Percentiles rank a stretch among this genome's conserved stretches.
Conservation (phyloP, 192 early-diverging fungal genomes). For the Entomortierella lignicola region DNA sequence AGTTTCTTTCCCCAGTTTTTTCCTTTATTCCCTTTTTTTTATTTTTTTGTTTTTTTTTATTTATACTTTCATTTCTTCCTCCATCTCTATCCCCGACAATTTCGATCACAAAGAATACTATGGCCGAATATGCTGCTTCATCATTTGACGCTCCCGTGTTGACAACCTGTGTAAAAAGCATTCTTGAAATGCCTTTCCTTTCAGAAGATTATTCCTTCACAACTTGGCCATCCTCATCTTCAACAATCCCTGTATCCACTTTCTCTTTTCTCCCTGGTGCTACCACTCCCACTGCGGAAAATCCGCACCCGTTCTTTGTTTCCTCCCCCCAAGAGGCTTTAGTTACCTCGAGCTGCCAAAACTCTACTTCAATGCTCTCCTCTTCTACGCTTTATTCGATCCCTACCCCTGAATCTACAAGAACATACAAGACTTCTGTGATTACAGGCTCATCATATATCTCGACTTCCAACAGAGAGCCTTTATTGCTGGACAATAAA, state of each 20-base stretch:
- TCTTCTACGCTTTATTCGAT: neutral
- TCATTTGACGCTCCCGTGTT: neutral
- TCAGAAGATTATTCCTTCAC: slow-evolving; percentile 34
- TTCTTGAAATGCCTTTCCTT: slow-evolving; percentile 45
- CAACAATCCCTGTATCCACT: slow-evolving; percentile 1
- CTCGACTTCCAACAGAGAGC: neutral
- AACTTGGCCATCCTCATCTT: neutral
- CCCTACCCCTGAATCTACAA: neutral
- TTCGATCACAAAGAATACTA: neutral
- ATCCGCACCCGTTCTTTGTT: slow-evolving; percentile 16
- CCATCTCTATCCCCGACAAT: neutral
- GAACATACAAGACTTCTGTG: too few species aligned
- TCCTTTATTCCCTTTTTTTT: neutral
- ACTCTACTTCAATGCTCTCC: neutral
- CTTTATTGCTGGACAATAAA: slow-evolving; percentile 41
- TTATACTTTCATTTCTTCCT: neutral
- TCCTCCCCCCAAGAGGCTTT: slow-evolving; percentile 20
- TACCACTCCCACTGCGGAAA: neutral
- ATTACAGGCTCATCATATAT: neutral
- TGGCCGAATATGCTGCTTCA: neutral
- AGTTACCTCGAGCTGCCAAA: neutral
- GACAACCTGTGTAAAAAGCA: neutral
- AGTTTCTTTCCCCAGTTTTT: neutral
- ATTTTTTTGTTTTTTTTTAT: neutral
- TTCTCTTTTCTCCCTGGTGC: neutral